Conservation (phyloP, 805 yeast species). For the Wickerhamiella kazuoi region DNA sequence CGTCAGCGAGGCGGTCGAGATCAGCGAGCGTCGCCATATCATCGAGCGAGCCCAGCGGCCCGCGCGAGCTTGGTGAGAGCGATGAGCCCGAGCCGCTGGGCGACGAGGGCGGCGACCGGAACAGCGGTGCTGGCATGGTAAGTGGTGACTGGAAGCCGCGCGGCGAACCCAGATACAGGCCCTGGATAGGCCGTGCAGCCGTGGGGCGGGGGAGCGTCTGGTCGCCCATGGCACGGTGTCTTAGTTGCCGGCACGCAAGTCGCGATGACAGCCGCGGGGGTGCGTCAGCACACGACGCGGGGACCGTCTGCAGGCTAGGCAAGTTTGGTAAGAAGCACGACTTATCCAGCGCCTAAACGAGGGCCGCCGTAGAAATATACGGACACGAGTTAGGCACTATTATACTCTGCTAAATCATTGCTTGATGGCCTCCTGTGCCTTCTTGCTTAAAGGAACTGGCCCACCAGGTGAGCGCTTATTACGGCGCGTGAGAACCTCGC, state of each 20-base stretch:
- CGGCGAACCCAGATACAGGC: slow-evolving; percentile 2
- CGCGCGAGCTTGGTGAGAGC: not conserved
- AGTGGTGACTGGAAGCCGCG: slow-evolving; percentile 1
- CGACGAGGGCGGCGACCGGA: not conserved
- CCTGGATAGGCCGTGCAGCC: slow-evolving; percentile 3
- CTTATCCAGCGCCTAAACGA: no score
- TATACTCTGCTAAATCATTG: not conserved
- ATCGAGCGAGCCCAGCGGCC: not conserved
- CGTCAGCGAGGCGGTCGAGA: slow-evolving; percentile 5
- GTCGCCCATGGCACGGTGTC: not conserved
- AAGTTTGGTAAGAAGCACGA: no score
- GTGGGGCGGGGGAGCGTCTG: slow-evolving; percentile 3
- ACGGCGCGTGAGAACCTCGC: slow-evolving; percentile 76
- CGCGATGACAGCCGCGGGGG: no score
- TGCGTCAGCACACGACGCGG: no score
- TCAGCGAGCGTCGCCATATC: not conserved
- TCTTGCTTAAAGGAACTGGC: slow-evolving; percentile 23
- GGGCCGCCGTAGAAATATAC: no score
- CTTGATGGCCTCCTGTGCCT: slow-evolving; percentile 3
- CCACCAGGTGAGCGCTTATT: slow-evolving; percentile 79
- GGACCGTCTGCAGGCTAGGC: no score
- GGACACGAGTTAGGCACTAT: no score
- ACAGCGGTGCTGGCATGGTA: not conserved
- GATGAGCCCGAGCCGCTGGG: not conserved
- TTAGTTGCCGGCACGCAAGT: no score